Evolutionary conservation across 2,329 filamentous ascomycete species (phyloP).

Genomic region (Apiospora koreana): DNA sequence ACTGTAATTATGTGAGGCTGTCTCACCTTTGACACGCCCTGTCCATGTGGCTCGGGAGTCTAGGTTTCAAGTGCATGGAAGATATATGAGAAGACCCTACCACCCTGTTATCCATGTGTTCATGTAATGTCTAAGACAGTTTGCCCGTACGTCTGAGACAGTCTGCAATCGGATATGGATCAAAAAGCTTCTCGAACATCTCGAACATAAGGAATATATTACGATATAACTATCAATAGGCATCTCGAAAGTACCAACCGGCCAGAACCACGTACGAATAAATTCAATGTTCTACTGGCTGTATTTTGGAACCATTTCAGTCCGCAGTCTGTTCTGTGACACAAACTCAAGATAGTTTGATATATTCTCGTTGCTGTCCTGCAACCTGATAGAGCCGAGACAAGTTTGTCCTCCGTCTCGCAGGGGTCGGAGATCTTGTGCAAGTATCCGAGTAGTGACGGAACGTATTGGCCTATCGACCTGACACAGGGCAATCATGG

Average conservation of each 20-base stretch:
- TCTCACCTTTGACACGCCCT: slow-evolving; percentile 1
- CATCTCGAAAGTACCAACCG: not conserved
- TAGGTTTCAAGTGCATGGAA: not conserved
- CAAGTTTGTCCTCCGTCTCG: not conserved
- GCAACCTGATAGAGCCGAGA: not conserved
- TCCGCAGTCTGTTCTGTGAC: not conserved
- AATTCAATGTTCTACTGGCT: too few species aligned
- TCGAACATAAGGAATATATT: not conserved
- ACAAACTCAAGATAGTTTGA: too few species aligned
- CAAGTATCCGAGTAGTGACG: not conserved
- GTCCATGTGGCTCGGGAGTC: not conserved
- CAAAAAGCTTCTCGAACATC: not conserved
- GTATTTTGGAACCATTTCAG: too few species aligned
- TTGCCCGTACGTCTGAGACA: not conserved
- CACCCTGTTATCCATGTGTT: slow-evolving; percentile 1
- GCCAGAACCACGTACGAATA: not conserved
- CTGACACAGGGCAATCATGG: not conserved
- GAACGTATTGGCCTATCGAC: not conserved
- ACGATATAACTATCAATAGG: not conserved
- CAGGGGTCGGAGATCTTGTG: not conserved
- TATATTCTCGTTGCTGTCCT: not conserved
- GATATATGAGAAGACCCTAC: not conserved
- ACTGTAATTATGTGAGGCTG: not conserved
- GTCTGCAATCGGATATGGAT: not conserved
- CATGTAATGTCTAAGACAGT: not conserved